These are phyloP conservation scores for Quercus engelmannii DNA, from an alignment of 306 rosid species.

Conservation along the genomic window DNA sequence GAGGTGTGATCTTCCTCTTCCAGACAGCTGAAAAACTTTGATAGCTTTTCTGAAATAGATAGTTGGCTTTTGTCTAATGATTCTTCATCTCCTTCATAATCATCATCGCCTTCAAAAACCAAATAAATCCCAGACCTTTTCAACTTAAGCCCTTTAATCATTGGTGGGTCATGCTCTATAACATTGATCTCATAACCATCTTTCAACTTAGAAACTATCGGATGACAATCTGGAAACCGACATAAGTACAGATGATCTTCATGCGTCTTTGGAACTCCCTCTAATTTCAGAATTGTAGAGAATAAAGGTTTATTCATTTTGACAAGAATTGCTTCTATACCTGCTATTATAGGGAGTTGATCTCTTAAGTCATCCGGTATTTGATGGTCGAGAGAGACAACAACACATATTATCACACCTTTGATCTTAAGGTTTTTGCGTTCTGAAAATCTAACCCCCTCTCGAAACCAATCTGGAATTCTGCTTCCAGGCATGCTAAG, in stretches of 20 bases:
- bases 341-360: conserved; percentile 22
- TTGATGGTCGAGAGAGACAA: conserved; percentile 44
- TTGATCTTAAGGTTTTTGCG: conserved; percentile 34
- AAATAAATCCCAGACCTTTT: conserved; percentile 44
- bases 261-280: conserved; percentile 46
- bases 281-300: conserved; percentile 16
- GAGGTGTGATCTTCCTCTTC: conserved; percentile 11
- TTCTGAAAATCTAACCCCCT: conserved; percentile 34
- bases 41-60: conserved; percentile 53
- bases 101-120: conserved; percentile 60
- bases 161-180: conserved; percentile 26
- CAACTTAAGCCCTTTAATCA: conserved; percentile 41
- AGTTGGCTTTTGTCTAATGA: conserved; percentile 26
- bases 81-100: conserved; percentile 56
- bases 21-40: conserved; percentile 29
- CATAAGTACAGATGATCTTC: conserved; percentile 54
- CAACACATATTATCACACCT: conserved; percentile 38
- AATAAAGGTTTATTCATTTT: conserved; percentile 23
- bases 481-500: conserved; percentile 61
- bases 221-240: conserved; percentile 30
- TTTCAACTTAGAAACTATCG: conserved; percentile 25
- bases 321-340: conserved; percentile 42
- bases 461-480: conserved; percentile 59
- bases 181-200: conserved; percentile 42
- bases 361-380: conserved; percentile 14